Percentiles rank a stretch among this genome's conserved stretches.
phyloP scores from a whole-genome alignment of 371 early-diverging fungal species.

The Gilbertella persicaria region DNA sequence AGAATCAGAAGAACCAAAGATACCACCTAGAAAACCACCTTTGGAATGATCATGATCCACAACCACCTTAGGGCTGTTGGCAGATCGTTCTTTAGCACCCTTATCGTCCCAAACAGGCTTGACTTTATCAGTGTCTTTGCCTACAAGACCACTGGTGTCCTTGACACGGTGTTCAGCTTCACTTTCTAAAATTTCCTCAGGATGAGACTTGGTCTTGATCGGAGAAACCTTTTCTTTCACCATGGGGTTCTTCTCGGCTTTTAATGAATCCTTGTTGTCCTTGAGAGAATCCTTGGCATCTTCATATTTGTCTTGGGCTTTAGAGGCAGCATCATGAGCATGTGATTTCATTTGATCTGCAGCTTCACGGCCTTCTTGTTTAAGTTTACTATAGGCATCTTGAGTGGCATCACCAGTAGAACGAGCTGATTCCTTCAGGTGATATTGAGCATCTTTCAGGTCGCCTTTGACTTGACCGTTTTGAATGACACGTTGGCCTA shows the following conservation, averaged over 20 bases:
- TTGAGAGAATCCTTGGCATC: conserved; percentile 1
- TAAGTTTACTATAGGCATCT: conserved; percentile 11
- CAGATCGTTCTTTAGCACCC: not conserved
- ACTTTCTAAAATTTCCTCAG: conserved; percentile 13
- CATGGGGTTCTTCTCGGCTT: conserved; percentile 16
- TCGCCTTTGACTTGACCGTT: not conserved
- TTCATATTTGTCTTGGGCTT: conserved; percentile 5
- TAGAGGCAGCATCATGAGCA: not conserved
- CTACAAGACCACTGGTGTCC: conserved; percentile 16
- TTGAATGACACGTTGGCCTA: not conserved
- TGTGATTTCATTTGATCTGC: conserved; percentile 6
- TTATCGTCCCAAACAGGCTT: conserved; percentile 22
- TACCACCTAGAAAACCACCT: not conserved
- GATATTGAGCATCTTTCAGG: conserved; percentile 1
- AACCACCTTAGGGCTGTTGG: not conserved
- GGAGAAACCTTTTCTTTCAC: conserved; percentile 20
- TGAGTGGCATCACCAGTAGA: conserved; percentile 20
- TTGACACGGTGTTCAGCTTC: conserved; percentile 8
- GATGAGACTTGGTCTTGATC: conserved; percentile 12
- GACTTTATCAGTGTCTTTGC: conserved; percentile 19
- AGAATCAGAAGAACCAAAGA: not conserved
- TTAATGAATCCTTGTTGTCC: not conserved
- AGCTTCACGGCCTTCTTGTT: conserved; percentile 5
- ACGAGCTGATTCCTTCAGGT: conserved; percentile 15
- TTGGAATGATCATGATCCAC: not conserved